Base-by-base conservation (phyloP, 108 stramenopile genomes). In the Tribonema minus region DNA sequence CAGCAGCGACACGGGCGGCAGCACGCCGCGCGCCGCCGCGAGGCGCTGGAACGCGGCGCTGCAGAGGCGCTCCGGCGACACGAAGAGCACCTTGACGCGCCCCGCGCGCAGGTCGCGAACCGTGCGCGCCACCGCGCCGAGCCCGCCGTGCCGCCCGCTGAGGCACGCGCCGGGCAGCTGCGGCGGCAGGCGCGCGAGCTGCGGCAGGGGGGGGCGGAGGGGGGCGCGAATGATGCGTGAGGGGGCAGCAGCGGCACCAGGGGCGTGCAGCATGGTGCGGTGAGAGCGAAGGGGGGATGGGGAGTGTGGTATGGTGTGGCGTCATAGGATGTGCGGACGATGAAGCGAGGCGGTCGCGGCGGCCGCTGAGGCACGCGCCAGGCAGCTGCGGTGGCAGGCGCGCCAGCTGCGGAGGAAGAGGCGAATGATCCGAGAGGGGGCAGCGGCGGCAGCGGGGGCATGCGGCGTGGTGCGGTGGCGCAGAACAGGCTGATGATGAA, bases 101-200 rank as follows among this genome's bases (percentile, higher is more conserved):
- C 82, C 82, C 9, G 64, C 64, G 60, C 67, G 74, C 67, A 82
- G 25, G 46, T 82, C 82, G 33, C 73, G n/a, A 7, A 82, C 37
- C 26, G 70, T 75, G 2, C 73, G 36, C 34, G 82, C 82, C 12
- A 68, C 59, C 82, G 72, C 82, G 60, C 82, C 26, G n/a, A 75
- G 38, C 28, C 73, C 37, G 4, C 71, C 78, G 61, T 80, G 78
- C 61, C 9, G 9, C 61, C 82, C 82, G 35, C 67, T 64, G 30
- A 81, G 36, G 26, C 70, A 81, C 1, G 80, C 80, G 25, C 80
- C 80, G 12, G 80, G 78, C 71, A 82, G 69, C 72, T 82, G 79
- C 28, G 79, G 79, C n/a, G 82, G 82, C 3, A 82, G 78, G 61
- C 38, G 72, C 3, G 81, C 37, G 41, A 82, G 91, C 87, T 99